A percentile compares a stretch with the other conserved stretches of the same genome.
These are phyloP conservation scores for Diddensiella santjacobensis DNA, from an alignment of 805 yeast genomes.

Conservation along the genomic window DNA sequence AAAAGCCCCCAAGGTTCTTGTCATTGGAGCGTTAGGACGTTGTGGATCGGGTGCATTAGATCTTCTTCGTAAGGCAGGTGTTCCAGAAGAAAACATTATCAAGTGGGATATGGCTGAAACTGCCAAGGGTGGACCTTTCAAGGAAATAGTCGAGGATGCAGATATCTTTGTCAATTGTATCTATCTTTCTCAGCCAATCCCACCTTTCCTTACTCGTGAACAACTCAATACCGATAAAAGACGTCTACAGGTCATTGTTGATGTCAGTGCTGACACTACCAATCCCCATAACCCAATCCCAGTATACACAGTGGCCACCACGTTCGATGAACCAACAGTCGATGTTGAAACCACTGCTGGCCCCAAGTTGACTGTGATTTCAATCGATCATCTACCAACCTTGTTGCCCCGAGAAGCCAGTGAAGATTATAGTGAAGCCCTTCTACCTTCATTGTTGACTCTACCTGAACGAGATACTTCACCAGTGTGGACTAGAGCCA, in stretches of 20 bases:
- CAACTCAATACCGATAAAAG: conserved; percentile 63
- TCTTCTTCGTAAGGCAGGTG: conserved; percentile 73
- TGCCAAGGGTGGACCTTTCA: conserved; percentile 93
- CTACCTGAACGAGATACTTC: conserved; percentile 77
- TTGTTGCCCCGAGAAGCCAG: conserved; percentile 96
- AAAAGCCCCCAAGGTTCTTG: conserved; percentile 75
- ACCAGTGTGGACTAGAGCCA: conserved; percentile 91
- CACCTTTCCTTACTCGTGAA: conserved; percentile 79
- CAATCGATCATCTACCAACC: conserved; percentile 95
- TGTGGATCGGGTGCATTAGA: conserved; percentile 98
- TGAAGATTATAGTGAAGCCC: conserved; percentile 81
- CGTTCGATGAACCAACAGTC: conserved; percentile 87
- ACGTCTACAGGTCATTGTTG: conserved; percentile 87
- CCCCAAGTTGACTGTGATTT: conserved; percentile 84
- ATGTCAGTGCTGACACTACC: conserved; percentile 97
- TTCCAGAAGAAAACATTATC: conserved; percentile 76
- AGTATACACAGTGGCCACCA: conserved; percentile 85
- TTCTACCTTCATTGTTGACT: conserved; percentile 83
- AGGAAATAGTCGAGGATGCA: conserved; percentile 70
- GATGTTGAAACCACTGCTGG: conserved; percentile 72
- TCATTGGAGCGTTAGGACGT: conserved; percentile 97
- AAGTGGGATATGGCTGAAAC: conserved; percentile 99
- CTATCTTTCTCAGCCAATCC: conserved; percentile 86
- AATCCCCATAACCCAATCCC: conserved; percentile 98
- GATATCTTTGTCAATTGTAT: conserved; percentile 96